phyloP scores from a whole-genome alignment of 2,329 filamentous ascomycete genomes.

The Fusarium acutatum region DNA sequence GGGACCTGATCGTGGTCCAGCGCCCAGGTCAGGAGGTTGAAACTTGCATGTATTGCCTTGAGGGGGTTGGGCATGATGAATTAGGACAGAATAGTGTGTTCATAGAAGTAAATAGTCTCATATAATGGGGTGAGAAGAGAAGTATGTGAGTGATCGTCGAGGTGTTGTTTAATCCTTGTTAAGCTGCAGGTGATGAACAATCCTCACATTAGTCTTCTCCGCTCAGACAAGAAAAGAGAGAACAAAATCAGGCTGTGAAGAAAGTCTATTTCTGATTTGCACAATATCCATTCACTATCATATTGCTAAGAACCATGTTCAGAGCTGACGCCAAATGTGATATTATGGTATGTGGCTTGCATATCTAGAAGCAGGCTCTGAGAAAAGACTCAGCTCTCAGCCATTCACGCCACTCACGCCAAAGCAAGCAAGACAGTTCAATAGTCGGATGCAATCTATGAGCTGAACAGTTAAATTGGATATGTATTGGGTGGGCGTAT shows the following conservation, averaged over 20 bases:
- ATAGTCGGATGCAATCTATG: background rate
- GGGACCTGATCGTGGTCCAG: slow-evolving; percentile 41
- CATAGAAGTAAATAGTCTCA: too few species aligned
- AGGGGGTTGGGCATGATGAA: slow-evolving; percentile 20
- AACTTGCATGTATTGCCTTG: slow-evolving; percentile 17
- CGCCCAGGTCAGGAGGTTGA: slow-evolving; percentile 18
- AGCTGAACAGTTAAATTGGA: background rate
- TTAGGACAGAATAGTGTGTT: background rate
- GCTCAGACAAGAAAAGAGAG: background rate
- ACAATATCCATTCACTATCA: background rate
- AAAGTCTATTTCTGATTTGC: background rate
- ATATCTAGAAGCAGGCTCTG: slow-evolving; percentile 9
- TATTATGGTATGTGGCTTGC: background rate
- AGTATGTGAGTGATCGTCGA: background rate
- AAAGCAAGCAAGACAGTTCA: background rate
- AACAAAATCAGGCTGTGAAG: background rate
- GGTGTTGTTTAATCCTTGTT: background rate
- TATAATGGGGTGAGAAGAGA: background rate
- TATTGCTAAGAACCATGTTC: background rate
- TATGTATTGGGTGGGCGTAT: background rate
- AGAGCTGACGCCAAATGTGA: slow-evolving; percentile 1
- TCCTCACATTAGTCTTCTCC: background rate
- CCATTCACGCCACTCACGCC: slow-evolving; percentile 4
- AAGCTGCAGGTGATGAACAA: background rate
- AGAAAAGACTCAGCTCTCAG: background rate